Conservation (phyloP, 176 grass and related monocot genomes). For the Oryza punctata region DNA sequence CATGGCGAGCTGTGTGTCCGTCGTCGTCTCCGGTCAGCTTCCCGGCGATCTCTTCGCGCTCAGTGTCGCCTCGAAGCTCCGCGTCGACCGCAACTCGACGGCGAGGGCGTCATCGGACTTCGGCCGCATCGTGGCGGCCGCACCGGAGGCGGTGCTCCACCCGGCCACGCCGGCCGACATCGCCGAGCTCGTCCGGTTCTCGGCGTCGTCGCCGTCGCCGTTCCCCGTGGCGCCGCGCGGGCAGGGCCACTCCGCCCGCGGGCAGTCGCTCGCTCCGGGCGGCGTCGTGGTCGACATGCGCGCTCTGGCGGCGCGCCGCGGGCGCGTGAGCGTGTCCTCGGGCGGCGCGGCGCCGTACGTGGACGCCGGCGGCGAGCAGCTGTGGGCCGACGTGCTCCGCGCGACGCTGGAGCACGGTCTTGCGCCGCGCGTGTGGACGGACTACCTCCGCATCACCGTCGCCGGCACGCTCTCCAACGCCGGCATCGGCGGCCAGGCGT, state of each 20-base stretch:
- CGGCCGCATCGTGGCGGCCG: conserved; percentile 34
- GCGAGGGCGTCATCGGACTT: conserved; percentile 51
- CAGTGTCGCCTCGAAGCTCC: conserved; percentile 32
- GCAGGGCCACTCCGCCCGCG: conserved; percentile 48
- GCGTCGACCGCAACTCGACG: conserved; percentile 35
- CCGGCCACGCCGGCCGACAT: conserved; percentile 43
- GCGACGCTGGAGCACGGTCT: conserved; percentile 54
- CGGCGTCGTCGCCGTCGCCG: conserved; percentile 32
- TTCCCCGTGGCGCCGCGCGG: conserved; percentile 51
- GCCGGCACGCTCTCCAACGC: conserved; percentile 85
- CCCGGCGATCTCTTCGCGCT: conserved; percentile 29
- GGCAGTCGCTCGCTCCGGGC: conserved; percentile 40
- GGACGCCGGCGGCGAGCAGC: conserved; percentile 64
- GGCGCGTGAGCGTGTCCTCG: conserved; percentile 41
- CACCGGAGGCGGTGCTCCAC: conserved; percentile 31
- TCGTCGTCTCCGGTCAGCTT: conserved; percentile 18
- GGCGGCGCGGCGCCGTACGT: conserved; percentile 23
- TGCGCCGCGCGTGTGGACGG: conserved; percentile 50
- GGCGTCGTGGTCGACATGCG: conserved; percentile 69
- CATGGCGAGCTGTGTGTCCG: conserved; percentile 32
- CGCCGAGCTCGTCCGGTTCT: conserved; percentile 45
- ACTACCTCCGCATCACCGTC: conserved; percentile 65
- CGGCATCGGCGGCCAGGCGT: conserved; percentile 68
- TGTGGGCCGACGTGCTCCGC: conserved; percentile 64
- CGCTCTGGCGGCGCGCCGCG: neutral